Conservation (phyloP, 2,329 filamentous ascomycete species). For the Xylaria arbuscula region DNA sequence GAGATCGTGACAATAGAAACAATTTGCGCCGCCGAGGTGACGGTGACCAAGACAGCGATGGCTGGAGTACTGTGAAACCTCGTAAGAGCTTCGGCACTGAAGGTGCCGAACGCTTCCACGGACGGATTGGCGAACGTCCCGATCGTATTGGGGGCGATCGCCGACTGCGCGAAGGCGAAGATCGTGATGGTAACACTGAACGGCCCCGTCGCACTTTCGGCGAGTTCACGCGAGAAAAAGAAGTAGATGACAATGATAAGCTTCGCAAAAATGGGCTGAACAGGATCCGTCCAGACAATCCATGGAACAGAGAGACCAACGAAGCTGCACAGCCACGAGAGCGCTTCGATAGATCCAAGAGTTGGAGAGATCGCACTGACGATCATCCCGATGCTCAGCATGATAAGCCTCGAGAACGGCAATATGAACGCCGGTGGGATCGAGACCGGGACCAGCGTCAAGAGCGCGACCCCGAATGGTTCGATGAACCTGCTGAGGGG, state of each 20-base stretch:
- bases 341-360: conserved; percentile 68
- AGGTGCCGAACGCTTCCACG: conserved; percentile 76
- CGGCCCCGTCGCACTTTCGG: conserved; percentile 63
- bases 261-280: conserved; percentile 72
- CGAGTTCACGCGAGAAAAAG: conserved; percentile 58
- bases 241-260: conserved; percentile 64
- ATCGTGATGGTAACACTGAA: conserved; percentile 65
- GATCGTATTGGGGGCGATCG: conserved; percentile 56
- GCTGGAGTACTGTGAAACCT: conserved; percentile 79
- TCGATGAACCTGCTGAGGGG: conserved; percentile 79
- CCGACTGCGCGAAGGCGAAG: conserved; percentile 56
- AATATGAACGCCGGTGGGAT: conserved; percentile 65
- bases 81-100: conserved; percentile 79
- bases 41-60: conserved; percentile 72
- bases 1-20: conserved; percentile 58
- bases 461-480: conserved; percentile 91
- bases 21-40: conserved; percentile 65
- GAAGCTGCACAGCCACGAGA: conserved; percentile 57
- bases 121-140: conserved; percentile 68
- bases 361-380: conserved; percentile 68
- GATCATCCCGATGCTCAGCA: conserved; percentile 52
- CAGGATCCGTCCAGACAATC: conserved; percentile 74
- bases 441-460: conserved; percentile 65
- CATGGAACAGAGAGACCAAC: conserved; percentile 77
- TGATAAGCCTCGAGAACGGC: conserved; percentile 68